Conservation (phyloP, 2,329 filamentous ascomycete species). For the Parastagonospora nodorum region DNA sequence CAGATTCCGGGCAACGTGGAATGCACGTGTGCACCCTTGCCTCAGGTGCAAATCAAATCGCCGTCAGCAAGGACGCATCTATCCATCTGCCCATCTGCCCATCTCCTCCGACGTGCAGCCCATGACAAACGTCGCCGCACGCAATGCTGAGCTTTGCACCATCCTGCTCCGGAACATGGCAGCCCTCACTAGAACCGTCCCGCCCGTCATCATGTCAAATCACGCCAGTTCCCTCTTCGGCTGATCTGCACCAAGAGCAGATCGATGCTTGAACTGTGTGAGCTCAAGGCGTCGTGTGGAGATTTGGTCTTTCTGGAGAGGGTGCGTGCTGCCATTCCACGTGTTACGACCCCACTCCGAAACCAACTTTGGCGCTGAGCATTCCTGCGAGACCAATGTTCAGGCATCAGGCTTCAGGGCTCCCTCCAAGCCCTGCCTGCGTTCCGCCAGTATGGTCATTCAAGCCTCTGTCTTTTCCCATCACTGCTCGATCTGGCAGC, state of each 20-base stretch:
- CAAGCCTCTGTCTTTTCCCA: slow-evolving; percentile 18
- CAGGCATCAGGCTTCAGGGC: slow-evolving; percentile 19
- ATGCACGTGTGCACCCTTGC: slow-evolving; percentile 44
- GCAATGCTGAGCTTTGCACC: neutral
- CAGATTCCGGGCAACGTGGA: slow-evolving; percentile 39
- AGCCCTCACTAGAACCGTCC: neutral
- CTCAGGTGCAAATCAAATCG: slow-evolving; percentile 10
- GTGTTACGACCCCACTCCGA: slow-evolving; percentile 30
- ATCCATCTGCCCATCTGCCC: too few species aligned
- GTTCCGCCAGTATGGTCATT: slow-evolving; percentile 31
- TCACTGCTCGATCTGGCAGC: slow-evolving; percentile 14
- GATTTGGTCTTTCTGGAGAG: slow-evolving; percentile 19
- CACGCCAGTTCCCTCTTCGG: slow-evolving; percentile 11
- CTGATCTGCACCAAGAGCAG: slow-evolving; percentile 16
- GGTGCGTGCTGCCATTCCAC: slow-evolving; percentile 24
- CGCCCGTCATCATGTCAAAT: slow-evolving; percentile 14
- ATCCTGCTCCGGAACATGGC: neutral
- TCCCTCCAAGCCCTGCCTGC: slow-evolving; percentile 31
- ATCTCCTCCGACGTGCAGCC: slow-evolving; percentile 7
- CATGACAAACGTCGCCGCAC: slow-evolving; percentile 5
- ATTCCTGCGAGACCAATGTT: slow-evolving; percentile 31
- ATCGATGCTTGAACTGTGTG: slow-evolving; percentile 16
- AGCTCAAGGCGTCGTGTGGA: slow-evolving; percentile 8
- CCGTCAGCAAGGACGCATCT: slow-evolving; percentile 19
- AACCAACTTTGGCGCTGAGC: slow-evolving; percentile 24